Percentiles rank a stretch among this genome's conserved stretches.
Conservation (phyloP, 306 rosid genomes). For the Vigna nakashimae region DNA sequence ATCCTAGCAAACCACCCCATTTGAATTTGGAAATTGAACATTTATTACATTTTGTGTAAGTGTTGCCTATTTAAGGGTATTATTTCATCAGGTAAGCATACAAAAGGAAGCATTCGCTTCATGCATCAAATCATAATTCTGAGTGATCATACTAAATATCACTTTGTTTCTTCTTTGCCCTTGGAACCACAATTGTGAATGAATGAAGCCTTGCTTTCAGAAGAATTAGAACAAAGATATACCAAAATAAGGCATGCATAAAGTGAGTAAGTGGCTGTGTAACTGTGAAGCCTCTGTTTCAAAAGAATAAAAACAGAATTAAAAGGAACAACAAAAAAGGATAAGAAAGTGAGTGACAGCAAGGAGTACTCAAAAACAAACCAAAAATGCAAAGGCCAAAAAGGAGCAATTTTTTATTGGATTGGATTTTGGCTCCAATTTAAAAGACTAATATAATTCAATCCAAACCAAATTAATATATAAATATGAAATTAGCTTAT, state of each 20-base stretch:
- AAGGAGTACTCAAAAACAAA: neutral
- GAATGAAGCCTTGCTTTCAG: neutral
- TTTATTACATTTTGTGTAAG: neutral
- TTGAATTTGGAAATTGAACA: neutral
- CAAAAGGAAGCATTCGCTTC: no score
- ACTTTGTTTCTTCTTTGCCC: neutral
- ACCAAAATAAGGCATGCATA: neutral
- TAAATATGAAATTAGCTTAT: neutral
- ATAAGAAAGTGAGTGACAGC: neutral
- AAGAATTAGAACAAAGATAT: neutral
- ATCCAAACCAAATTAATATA: neutral
- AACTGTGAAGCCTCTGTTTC: neutral
- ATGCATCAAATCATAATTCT: no score
- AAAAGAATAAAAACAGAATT: neutral
- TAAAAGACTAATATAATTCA: neutral
- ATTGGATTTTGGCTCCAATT: neutral
- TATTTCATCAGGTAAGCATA: neutral
- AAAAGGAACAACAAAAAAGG: neutral
- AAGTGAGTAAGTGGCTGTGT: neutral
- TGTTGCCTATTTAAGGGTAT: neutral
- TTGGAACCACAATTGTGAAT: neutral
- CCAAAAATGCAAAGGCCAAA: neutral
- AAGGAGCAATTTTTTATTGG: neutral
- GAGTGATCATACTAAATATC: no score
- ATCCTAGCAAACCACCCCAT: neutral